A percentile compares a stretch with the other conserved stretches of the same genome.
Conservation (phyloP, 2,329 filamentous ascomycete genomes). For the Nemania sp. region DNA sequence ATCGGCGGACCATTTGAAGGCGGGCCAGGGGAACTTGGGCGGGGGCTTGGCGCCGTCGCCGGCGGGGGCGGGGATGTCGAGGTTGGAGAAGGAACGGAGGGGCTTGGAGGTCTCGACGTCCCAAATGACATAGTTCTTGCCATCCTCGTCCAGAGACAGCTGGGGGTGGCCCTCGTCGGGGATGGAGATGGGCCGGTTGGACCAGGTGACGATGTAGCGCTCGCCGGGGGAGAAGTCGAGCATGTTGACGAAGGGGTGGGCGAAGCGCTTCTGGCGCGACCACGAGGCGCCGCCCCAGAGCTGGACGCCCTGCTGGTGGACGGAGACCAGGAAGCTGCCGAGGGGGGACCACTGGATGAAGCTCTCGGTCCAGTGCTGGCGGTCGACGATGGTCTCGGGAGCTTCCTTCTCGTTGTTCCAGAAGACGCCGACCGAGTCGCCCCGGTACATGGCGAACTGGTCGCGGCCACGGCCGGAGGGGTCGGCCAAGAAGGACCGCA, state of each 20-base stretch:
- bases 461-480: slow-evolving; percentile 79
- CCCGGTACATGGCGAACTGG: slow-evolving; percentile 93
- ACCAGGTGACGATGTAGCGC: slow-evolving; percentile 96
- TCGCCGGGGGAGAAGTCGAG: slow-evolving; percentile 94
- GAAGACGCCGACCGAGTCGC: slow-evolving; percentile 89
- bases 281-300: slow-evolving; percentile 93
- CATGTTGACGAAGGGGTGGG: slow-evolving; percentile 93
- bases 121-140: slow-evolving; percentile 99
- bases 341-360: slow-evolving; percentile 98
- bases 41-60: slow-evolving; percentile 67
- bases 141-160: slow-evolving; percentile 90
- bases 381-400: slow-evolving; percentile 87
- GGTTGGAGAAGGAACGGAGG: slow-evolving; percentile 88
- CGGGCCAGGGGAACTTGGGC: slow-evolving; percentile 95
- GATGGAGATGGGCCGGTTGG: slow-evolving; percentile 87
- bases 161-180: slow-evolving; percentile 83
- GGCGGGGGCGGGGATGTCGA: slow-evolving; percentile 75
- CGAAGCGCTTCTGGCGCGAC: slow-evolving; percentile 89
- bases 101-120: slow-evolving; percentile 89
- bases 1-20: slow-evolving; percentile 99
- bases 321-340: slow-evolving; percentile 91
- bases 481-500: slow-evolving; percentile 92
- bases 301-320: slow-evolving; percentile 95
- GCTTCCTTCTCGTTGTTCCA: slow-evolving; percentile 97
- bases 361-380: slow-evolving; percentile 95